Evolutionary conservation across 2,329 filamentous ascomycete genomes (phyloP).

Genomic region (Colletotrichum tanaceti): DNA sequence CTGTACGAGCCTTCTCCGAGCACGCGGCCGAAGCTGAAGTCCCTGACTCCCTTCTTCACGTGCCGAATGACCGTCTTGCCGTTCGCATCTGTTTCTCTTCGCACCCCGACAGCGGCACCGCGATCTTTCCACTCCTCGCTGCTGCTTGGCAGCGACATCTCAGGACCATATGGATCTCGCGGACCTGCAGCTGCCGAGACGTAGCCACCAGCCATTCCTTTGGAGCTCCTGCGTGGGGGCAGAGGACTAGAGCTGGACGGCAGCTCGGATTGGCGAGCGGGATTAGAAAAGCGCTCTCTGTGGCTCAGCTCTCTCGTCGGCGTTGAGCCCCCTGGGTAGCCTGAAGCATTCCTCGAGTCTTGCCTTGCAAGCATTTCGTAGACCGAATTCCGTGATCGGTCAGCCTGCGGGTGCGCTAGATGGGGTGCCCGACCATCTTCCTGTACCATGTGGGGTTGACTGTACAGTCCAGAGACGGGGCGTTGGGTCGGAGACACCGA

Average conservation of each 20-base stretch:
- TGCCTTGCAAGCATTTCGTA: slow-evolving; percentile 67
- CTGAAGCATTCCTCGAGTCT: slow-evolving; percentile 71
- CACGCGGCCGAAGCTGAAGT: slow-evolving; percentile 92
- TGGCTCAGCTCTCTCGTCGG: slow-evolving; percentile 77
- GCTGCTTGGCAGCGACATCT: slow-evolving; percentile 62
- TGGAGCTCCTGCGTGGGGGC: slow-evolving; percentile 81
- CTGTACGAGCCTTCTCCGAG: slow-evolving; percentile 98
- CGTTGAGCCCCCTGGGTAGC: slow-evolving; percentile 67
- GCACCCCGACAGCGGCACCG: slow-evolving; percentile 86
- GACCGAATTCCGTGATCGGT: slow-evolving; percentile 68
- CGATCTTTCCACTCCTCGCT: slow-evolving; percentile 97
- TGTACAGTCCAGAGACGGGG: slow-evolving; percentile 44
- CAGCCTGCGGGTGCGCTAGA: slow-evolving; percentile 66
- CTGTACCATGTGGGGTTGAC: slow-evolving; percentile 30
- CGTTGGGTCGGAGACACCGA: slow-evolving; percentile 19
- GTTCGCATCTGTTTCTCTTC: slow-evolving; percentile 85
- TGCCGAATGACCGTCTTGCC: slow-evolving; percentile 84
- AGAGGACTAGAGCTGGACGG: slow-evolving; percentile 69
- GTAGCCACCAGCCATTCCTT: slow-evolving; percentile 72
- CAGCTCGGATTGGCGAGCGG: slow-evolving; percentile 64
- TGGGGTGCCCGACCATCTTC: slow-evolving; percentile 48
- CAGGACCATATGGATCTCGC: slow-evolving; percentile 51
- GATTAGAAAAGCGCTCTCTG: slow-evolving; percentile 75
- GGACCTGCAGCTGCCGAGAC: slow-evolving; percentile 53
- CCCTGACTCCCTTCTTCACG: slow-evolving; percentile 96